These are phyloP conservation scores for Sordaria brevicollis DNA, from an alignment of 495 filamentous ascomycete genomes.

Conservation along the genomic window DNA sequence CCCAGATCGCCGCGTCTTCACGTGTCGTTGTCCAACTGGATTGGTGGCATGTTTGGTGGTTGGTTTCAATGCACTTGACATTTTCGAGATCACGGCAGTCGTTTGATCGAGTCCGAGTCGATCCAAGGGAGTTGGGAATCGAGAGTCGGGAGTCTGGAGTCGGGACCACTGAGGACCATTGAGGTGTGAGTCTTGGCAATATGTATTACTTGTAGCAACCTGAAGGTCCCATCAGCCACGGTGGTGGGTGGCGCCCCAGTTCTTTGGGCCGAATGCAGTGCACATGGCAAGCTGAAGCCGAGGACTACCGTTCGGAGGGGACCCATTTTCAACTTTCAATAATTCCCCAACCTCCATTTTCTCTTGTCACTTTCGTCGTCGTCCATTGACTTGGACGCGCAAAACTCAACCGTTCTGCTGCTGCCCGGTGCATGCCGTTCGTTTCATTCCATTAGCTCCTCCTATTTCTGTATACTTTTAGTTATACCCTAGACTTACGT, in stretches of 20 bases:
- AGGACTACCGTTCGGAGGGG: background rate
- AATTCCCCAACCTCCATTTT: background rate
- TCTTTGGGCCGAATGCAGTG: background rate
- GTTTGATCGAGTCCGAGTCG: background rate
- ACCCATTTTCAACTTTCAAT: background rate
- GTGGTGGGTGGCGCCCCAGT: background rate
- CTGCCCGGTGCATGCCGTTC: background rate
- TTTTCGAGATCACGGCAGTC: too few relatives aligned
- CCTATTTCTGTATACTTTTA: background rate
- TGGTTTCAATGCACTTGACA: background rate
- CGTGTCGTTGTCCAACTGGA: background rate
- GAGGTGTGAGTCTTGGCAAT: background rate
- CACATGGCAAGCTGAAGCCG: background rate
- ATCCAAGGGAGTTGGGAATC: background rate
- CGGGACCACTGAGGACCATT: background rate
- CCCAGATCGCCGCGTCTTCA: background rate
- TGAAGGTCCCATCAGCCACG: background rate
- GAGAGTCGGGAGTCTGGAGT: background rate
- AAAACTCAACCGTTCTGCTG: background rate
- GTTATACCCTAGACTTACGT: too few relatives aligned
- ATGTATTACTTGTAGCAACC: too few relatives aligned
- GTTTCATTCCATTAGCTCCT: background rate
- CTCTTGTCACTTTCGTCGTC: too few relatives aligned
- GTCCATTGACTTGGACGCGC: background rate
- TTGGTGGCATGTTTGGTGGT: background rate